Evolutionary conservation across 1,284 basidiomycete genomes (phyloP), one percentile per base, ranked within the genome.

Genomic region (Hymenochaete sp.): DNA sequence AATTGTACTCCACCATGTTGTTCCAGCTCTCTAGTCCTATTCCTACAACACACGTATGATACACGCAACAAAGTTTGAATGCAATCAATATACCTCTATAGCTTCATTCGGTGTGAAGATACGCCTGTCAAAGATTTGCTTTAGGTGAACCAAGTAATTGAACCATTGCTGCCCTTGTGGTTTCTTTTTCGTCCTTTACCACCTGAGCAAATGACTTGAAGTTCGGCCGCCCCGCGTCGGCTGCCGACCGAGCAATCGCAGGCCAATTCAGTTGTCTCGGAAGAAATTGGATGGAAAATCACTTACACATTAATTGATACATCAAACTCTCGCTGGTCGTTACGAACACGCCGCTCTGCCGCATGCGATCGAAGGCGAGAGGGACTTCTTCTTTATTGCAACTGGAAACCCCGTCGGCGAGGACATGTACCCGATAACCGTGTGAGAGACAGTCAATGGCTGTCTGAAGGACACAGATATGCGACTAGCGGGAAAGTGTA

Each of bases 381-480:
- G 77, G 72, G 1, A 82, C 67, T 56, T 85, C 85, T 51, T 77
- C 77, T 36, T 68, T 67, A 57, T 93, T 92, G 55, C 78, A 82
- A 32, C 82, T 87, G 1, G 86, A 89, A 2, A 95, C 78, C 18
- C 80, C 91, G 57, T 96, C 93, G 13, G 85, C 84, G 31, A 93
- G 67, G 35, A 95, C 73, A 57, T 78, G 70, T 5, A 83, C 81
- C 50, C 73, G 73, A 56, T 70, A 77, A 9, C 67, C 73, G 38
- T 53, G 62, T 14, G 67, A 61, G 18, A 83, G 62, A 18, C 91
- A 68, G 47, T 84, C 79, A 6, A 91, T 67, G 0, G 82, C 71
- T 0, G 87, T 86, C 64, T 93, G 90, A 3, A 89, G 71, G 7
- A 96, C 79, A 58, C 93, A 97, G 48, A 97, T 80, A 56, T 96